Evolutionary conservation across 2,329 filamentous ascomycete genomes (phyloP).

Genomic region (Elsinoe fawcettii): DNA sequence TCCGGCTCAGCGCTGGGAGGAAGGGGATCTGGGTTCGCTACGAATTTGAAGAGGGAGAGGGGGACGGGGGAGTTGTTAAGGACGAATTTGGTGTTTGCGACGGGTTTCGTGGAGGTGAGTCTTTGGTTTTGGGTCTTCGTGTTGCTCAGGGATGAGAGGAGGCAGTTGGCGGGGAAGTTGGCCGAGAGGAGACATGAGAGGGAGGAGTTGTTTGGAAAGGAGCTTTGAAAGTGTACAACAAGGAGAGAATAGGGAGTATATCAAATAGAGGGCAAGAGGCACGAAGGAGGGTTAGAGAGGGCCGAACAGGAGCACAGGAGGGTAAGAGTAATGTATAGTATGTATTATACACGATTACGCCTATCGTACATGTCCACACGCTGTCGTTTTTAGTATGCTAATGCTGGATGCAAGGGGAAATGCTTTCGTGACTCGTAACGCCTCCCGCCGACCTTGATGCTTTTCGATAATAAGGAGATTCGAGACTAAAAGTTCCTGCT

Average conservation of each 20-base stretch:
- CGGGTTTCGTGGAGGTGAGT: conserved; percentile 74
- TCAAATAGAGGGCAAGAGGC: too few species aligned
- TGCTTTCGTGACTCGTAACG: neutral
- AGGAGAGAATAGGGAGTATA: too few species aligned
- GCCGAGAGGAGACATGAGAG: conserved; percentile 30
- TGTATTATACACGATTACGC: neutral
- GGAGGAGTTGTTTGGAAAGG: conserved; percentile 26
- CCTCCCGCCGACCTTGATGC: neutral
- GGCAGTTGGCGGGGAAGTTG: conserved; percentile 28
- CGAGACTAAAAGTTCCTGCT: conserved; percentile 19
- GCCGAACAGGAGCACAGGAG: neutral
- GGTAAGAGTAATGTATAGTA: neutral
- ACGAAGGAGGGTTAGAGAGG: neutral
- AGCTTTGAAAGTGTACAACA: too few species aligned
- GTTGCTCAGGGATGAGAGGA: conserved; percentile 58
- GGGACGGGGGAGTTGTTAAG: conserved; percentile 56
- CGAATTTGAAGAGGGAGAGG: conserved; percentile 17
- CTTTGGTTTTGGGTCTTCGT: conserved; percentile 83
- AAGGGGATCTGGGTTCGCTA: conserved; percentile 17
- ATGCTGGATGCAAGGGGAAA: neutral
- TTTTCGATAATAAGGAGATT: neutral
- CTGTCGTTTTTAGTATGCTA: neutral
- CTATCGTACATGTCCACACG: neutral
- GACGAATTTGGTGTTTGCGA: conserved; percentile 78
- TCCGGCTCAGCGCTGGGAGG: conserved; percentile 22